These are phyloP conservation scores for Coelastrella sp. DNA, from an alignment of 139 green algal species.

Conservation along the genomic window DNA sequence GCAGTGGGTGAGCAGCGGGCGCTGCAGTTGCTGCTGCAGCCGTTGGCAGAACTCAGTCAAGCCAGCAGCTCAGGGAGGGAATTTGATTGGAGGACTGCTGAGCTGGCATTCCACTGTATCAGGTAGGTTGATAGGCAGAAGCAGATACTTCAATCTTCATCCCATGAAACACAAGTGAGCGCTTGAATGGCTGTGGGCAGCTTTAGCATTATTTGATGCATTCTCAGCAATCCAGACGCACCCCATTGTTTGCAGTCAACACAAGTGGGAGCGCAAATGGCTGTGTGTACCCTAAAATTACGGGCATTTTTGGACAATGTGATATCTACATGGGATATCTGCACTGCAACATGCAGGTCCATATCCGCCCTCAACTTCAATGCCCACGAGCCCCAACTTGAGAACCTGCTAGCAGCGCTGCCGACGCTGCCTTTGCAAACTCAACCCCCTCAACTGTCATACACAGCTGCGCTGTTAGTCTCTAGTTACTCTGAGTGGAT, in stretches of 20 bases:
- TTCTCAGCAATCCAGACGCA: no score
- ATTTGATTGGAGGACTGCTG: slow-evolving; percentile 81
- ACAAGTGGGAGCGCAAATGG: no score
- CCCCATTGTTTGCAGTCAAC: no score
- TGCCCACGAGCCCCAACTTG: slow-evolving; percentile 62
- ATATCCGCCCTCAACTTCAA: slow-evolving; percentile 46
- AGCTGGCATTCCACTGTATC: slow-evolving; percentile 83
- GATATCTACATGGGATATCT: no score
- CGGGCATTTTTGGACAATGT: no score
- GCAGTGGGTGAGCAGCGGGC: slow-evolving; percentile 63
- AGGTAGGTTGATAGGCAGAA: slow-evolving; percentile 43
- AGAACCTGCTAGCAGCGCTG: slow-evolving; percentile 70
- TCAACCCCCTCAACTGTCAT: slow-evolving; percentile 52
- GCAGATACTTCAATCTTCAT: background rate
- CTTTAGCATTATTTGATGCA: no score
- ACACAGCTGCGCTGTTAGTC: slow-evolving; percentile 70
- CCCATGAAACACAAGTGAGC: no score
- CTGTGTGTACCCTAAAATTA: no score
- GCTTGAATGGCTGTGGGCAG: no score
- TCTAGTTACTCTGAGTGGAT: slow-evolving; percentile 74
- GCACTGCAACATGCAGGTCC: background rate
- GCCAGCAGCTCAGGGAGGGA: background rate
- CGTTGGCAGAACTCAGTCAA: slow-evolving; percentile 55
- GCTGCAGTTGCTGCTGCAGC: slow-evolving; percentile 52
- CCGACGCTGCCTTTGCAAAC: slow-evolving; percentile 59